Base-by-base conservation (phyloP, 129 eudicot genomes). In the Lonicera japonica region DNA sequence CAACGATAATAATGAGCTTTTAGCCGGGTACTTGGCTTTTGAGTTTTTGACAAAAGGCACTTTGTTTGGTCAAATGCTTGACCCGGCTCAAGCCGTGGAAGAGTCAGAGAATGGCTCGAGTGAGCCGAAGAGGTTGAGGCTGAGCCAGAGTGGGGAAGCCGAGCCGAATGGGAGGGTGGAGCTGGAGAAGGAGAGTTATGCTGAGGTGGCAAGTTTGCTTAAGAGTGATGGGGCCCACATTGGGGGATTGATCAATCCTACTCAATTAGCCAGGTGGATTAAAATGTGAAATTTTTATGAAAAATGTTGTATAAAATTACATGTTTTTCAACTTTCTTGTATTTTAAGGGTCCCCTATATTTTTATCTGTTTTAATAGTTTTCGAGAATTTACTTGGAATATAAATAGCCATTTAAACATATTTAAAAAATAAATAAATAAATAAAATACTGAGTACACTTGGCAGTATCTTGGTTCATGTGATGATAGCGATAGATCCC, bases 11-110 rank as follows among this genome's bases (percentile, higher is more conserved):
- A 29, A 29, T 29, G 72, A 75, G 66, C 73, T 81, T 3, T 34
- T 87, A 60, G 95, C 90, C 60, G 95, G 95, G 5, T 83, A 73
- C 80, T 61, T 87, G 81, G 95, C 95, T 9, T 43, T 66, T 47
- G 95, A 87, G 71, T 87, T 80, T 24, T 46, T 80, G 24, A 80
- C 90, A 1, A 72, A 67, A 43, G 95, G 95, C 5, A 87, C 90
- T 0, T 52, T 87, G 11, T 43, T 87, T 16, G 87, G 95, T 9
- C 77, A 77, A 43, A 82, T 71, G 54, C 61, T 76, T 43, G 89
- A 79, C 38, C 73, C 76, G 40, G 78, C 69, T n/a, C 68, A 77
- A 62, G 70, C 87, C 65, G 77, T 63, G 36, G 54, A 74, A 7
- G 41, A 25, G 21, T 67, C 80, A 29, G 6, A 1, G 36, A 29